Conservation (phyloP, 805 yeast species). For the Candida sonorensis region DNA sequence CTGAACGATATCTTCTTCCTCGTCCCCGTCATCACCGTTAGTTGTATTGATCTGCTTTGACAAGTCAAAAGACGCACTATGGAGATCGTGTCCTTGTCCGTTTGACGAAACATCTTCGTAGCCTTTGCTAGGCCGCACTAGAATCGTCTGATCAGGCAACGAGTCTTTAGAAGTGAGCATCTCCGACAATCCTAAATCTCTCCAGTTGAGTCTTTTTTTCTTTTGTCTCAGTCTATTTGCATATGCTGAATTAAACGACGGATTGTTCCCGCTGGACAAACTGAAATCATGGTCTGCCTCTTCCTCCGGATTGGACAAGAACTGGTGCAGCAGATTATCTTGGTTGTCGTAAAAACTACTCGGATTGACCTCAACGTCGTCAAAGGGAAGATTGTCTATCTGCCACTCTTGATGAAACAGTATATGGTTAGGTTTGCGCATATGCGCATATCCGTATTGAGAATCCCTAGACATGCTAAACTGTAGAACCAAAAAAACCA, state of each 20-base stretch:
- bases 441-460: constrained; percentile 22
- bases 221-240: constrained; percentile 21
- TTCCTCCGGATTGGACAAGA: constrained; percentile 20
- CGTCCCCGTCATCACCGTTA: constrained; percentile 3
- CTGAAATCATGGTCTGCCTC: constrained; percentile 22
- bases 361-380: constrained; percentile 25
- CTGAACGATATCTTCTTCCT: constrained; percentile 3
- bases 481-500: too few species aligned
- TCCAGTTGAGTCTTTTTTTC: constrained; percentile 24
- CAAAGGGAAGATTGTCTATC: constrained; percentile 23
- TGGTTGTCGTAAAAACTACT: constrained; percentile 9
- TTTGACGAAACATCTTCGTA: not conserved
- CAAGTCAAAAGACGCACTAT: constrained; percentile 4
- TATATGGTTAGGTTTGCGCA: constrained; percentile 25
- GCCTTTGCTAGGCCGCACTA: constrained; percentile 16
- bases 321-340: constrained; percentile 22
- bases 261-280: constrained; percentile 17
- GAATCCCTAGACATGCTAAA: constrained; percentile 24
- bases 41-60: constrained; percentile 7
- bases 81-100: not conserved
- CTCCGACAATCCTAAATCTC: constrained; percentile 21
- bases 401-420: constrained; percentile 28
- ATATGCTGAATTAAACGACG: constrained; percentile 23
- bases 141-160: constrained; percentile 20
- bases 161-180: constrained; percentile 11